A percentile compares a stretch with the other conserved stretches of the same genome.
Evolutionary conservation across 345 rosid species (phyloP).

Genomic region (Populus davidiana): DNA sequence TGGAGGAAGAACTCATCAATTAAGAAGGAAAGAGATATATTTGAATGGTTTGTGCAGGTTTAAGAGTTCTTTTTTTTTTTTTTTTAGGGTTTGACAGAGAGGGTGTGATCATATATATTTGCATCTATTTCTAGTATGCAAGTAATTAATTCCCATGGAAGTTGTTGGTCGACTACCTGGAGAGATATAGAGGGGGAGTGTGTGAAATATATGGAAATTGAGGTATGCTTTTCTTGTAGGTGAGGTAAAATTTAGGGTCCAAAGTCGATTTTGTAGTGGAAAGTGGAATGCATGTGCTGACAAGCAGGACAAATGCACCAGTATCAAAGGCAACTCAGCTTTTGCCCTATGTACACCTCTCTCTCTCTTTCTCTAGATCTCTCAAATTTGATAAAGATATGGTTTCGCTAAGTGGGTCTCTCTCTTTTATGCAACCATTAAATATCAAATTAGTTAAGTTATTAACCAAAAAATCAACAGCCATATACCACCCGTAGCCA

Average conservation of each 20-base stretch:
- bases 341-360: slow-evolving; percentile 34
- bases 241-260: slow-evolving; percentile 40
- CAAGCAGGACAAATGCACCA: slow-evolving; percentile 58
- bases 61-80: not conserved
- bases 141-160: not conserved
- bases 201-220: slow-evolving; percentile 19
- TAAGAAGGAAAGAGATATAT: not conserved
- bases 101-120: not conserved
- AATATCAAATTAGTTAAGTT: not conserved
- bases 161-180: slow-evolving; percentile 14
- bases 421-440: slow-evolving; percentile 28
- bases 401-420: slow-evolving; percentile 53
- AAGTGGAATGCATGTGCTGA: slow-evolving; percentile 97
- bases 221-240: slow-evolving; percentile 28
- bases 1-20: not conserved
- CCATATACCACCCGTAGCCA: not conserved
- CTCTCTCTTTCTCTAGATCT: not conserved
- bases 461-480: slow-evolving; percentile 6
- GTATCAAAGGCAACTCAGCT: slow-evolving; percentile 82
- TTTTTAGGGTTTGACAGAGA: not conserved
- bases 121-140: not conserved
- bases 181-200: slow-evolving; percentile 13
- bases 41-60: not conserved
- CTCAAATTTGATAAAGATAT: slow-evolving; percentile 41
- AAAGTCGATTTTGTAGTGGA: slow-evolving; percentile 80